Percentiles rank a stretch among this genome's conserved stretches.
phyloP scores from a whole-genome alignment of 164 flowering plant species.

The Annona squamosa region DNA sequence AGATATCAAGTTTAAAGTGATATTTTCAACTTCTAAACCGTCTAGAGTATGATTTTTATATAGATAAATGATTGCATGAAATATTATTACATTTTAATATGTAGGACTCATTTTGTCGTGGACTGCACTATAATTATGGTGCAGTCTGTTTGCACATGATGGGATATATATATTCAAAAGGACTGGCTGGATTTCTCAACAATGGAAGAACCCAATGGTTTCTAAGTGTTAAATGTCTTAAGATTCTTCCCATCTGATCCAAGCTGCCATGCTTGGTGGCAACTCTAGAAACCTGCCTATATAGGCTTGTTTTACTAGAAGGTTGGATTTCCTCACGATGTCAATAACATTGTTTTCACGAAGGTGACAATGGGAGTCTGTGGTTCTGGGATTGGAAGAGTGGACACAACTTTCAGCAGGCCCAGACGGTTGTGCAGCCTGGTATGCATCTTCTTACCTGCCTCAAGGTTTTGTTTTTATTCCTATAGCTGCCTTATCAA shows the following conservation, averaged over 20 bases:
- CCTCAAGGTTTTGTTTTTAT: not conserved
- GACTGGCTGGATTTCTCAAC: not conserved
- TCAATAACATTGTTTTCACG: constrained; percentile 7
- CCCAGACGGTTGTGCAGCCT: constrained; percentile 95
- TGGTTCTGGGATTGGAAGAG: constrained; percentile 99
- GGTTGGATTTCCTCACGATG: not conserved
- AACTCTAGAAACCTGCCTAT: not conserved
- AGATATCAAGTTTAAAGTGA: too few species aligned
- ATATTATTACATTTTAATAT: too few species aligned
- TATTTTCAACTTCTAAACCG: too few species aligned
- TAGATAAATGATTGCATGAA: too few species aligned
- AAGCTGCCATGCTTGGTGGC: not conserved
- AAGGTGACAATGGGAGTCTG: constrained; percentile 95
- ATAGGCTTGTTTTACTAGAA: not conserved
- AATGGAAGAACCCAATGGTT: not conserved
- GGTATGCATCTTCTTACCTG: constrained; percentile 35
- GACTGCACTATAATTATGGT: too few species aligned
- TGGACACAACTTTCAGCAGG: constrained; percentile 96
- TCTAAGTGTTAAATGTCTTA: not conserved
- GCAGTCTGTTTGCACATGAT: too few species aligned
- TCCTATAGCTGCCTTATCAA: not conserved
- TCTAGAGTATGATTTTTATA: too few species aligned
- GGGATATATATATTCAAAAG: too few species aligned
- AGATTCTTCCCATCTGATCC: not conserved
- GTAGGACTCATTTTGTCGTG: too few species aligned